Evolutionary conservation across 2,329 filamentous ascomycete genomes (phyloP).

Genomic region (Stemphylium beticola): DNA sequence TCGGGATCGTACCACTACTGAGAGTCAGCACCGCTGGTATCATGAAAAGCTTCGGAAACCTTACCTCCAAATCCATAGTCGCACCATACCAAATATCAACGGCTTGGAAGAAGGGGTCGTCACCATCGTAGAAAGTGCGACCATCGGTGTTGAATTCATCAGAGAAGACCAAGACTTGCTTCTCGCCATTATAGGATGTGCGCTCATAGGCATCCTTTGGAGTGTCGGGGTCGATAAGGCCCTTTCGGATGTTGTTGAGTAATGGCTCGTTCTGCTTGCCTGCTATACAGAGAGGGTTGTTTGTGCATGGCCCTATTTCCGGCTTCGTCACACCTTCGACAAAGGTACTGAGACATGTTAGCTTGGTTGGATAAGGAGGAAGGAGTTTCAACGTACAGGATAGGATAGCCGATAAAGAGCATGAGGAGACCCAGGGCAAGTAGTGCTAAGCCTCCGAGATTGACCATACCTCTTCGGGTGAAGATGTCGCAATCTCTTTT

Average conservation of each 20-base stretch:
- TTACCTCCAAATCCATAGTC: conserved; percentile 70
- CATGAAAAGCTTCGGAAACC: conserved; percentile 9
- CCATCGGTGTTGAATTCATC: conserved; percentile 74
- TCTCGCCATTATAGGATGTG: conserved; percentile 64
- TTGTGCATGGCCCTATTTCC: conserved; percentile 46
- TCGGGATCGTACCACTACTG: conserved; percentile 72
- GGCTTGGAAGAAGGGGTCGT: conserved; percentile 72
- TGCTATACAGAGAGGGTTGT: conserved; percentile 58
- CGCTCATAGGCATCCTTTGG: conserved; percentile 63
- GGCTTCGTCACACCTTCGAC: conserved; percentile 54
- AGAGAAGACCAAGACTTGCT: conserved; percentile 71
- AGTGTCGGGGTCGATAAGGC: conserved; percentile 72
- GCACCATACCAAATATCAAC: conserved; percentile 76
- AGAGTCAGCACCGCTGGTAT: conserved; percentile 11
- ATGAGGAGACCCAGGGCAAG: conserved; percentile 66
- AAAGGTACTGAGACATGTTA: conserved; percentile 59
- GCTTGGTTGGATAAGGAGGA: neutral
- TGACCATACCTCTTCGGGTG: conserved; percentile 67
- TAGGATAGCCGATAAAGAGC: conserved; percentile 72
- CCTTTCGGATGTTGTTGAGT: conserved; percentile 65
- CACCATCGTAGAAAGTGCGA: conserved; percentile 72
- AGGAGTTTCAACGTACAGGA: conserved; percentile 63
- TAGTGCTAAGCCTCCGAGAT: conserved; percentile 67
- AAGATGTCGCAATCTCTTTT: conserved; percentile 69
- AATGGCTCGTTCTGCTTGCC: conserved; percentile 56